Conservation (phyloP, 768 basidiomycete species). For the Termitomyces sp. region DNA sequence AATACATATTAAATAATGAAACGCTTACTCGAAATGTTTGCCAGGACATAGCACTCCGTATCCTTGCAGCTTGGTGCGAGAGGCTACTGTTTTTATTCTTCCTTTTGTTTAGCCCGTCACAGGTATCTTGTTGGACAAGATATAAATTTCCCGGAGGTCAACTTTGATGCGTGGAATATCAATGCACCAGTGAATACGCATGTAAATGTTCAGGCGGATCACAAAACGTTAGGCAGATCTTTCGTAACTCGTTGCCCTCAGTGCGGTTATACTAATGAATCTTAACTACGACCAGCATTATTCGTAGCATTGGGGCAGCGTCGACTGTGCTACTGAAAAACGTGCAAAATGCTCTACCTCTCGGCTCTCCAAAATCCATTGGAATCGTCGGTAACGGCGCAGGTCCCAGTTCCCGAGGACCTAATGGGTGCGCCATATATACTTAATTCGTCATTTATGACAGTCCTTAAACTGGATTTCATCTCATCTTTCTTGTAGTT, state of each 20-base stretch:
- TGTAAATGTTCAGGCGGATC: conserved; percentile 57
- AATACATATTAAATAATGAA: neutral
- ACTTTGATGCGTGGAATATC: conserved; percentile 53
- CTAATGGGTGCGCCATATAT: conserved; percentile 51
- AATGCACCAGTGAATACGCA: conserved; percentile 36
- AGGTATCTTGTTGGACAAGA: conserved; percentile 47
- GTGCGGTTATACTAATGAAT: neutral
- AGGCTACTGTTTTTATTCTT: neutral
- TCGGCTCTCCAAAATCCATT: conserved; percentile 43
- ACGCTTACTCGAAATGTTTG: neutral
- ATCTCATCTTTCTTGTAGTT: conserved; percentile 25
- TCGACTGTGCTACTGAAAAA: conserved; percentile 68
- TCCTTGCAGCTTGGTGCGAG: conserved; percentile 41
- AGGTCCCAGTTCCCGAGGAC: conserved; percentile 47
- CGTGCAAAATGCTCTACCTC: conserved; percentile 37
- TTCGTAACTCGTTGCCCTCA: neutral
- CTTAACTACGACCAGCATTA: conserved; percentile 32
- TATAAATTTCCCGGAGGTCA: conserved; percentile 36
- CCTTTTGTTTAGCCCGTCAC: conserved; percentile 23
- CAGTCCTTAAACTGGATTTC: neutral
- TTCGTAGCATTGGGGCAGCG: conserved; percentile 57
- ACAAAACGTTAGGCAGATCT: conserved; percentile 33
- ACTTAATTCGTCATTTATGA: no score
- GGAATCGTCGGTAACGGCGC: conserved; percentile 60
- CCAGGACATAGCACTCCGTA: conserved; percentile 43